phyloP scores from a whole-genome alignment of 139 green algal species.

The Chlamydomonas schloesseri region DNA sequence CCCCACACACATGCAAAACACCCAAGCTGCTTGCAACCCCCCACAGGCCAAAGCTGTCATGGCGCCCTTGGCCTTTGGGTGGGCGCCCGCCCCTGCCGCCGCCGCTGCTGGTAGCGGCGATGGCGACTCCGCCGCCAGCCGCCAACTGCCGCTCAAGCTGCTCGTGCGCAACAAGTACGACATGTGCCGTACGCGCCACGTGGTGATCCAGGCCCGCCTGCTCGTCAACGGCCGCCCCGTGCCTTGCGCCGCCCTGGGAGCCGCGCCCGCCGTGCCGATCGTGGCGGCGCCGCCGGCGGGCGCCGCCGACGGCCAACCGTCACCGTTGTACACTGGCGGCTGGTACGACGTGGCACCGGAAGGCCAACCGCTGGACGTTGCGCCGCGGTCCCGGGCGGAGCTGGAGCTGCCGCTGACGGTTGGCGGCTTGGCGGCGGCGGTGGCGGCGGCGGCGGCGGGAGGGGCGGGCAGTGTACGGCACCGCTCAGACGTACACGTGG shows the following conservation, averaged over 20 bases:
- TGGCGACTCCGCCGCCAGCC: too few species aligned
- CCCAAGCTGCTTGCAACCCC: background rate
- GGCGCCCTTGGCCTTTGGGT: constrained; percentile 67
- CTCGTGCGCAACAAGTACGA: constrained; percentile 72
- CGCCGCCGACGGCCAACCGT: background rate
- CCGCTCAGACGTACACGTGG: constrained; percentile 66
- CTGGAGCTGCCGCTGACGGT: background rate
- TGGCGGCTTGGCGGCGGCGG: background rate
- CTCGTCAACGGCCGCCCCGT: constrained; percentile 62
- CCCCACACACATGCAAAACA: background rate
- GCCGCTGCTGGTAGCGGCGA: background rate
- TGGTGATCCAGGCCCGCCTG: constrained; percentile 73
- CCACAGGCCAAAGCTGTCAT: constrained; percentile 56
- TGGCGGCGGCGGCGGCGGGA: background rate
- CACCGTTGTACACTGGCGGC: constrained; percentile 4
- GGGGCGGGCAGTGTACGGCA: background rate
- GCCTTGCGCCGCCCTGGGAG: background rate
- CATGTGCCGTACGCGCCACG: constrained; percentile 55
- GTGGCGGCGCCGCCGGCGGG: background rate
- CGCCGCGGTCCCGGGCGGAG: background rate
- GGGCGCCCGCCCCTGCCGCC: background rate
- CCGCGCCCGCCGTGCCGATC: background rate
- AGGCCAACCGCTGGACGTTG: background rate
- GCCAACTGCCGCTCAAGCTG: background rate
- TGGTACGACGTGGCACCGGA: constrained; percentile 27